Evolutionary conservation across 2,329 filamentous ascomycete species (phyloP).

Genomic region (Diaporthe nobilis): DNA sequence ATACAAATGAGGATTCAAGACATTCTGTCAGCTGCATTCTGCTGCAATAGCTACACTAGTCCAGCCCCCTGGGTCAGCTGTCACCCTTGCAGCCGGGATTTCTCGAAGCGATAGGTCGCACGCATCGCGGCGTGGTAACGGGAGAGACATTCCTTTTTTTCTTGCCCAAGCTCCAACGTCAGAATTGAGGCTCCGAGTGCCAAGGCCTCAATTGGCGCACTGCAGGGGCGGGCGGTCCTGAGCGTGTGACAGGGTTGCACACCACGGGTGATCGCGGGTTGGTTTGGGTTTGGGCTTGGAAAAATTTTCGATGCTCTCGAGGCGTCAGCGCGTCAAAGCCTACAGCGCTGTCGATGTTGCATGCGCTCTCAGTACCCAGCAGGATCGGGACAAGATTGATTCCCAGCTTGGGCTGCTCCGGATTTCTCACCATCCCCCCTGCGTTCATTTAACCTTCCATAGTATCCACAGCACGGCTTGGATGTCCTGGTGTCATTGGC

Average conservation of each 20-base stretch:
- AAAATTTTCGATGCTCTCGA: slow-evolving; percentile 28
- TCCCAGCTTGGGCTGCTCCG: slow-evolving; percentile 6
- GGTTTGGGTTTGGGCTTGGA: slow-evolving; percentile 27
- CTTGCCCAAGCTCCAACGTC: slow-evolving; percentile 24
- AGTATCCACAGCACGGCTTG: not conserved
- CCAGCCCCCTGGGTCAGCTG: not conserved
- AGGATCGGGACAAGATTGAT: not conserved
- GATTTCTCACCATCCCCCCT: not conserved
- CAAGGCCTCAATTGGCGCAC: slow-evolving; percentile 4
- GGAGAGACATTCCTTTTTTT: not conserved
- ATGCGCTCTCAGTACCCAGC: not conserved
- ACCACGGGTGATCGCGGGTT: slow-evolving; percentile 38
- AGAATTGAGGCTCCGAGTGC: slow-evolving; percentile 37
- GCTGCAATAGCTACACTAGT: not conserved
- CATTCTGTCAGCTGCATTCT: not conserved
- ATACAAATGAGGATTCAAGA: not conserved
- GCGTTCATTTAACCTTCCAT: not conserved
- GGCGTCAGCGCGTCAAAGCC: not conserved
- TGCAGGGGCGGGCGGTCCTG: slow-evolving; percentile 21
- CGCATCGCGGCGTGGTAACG: slow-evolving; percentile 1
- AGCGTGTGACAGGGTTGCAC: slow-evolving; percentile 12
- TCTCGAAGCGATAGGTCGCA: slow-evolving; percentile 20
- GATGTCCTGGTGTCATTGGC: not conserved
- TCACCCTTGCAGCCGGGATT: slow-evolving; percentile 23
- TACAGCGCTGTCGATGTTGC: not conserved